These are phyloP conservation scores for Fusarium sp. DNA, from an alignment of 2,329 filamentous ascomycete species.

Conservation along the genomic window DNA sequence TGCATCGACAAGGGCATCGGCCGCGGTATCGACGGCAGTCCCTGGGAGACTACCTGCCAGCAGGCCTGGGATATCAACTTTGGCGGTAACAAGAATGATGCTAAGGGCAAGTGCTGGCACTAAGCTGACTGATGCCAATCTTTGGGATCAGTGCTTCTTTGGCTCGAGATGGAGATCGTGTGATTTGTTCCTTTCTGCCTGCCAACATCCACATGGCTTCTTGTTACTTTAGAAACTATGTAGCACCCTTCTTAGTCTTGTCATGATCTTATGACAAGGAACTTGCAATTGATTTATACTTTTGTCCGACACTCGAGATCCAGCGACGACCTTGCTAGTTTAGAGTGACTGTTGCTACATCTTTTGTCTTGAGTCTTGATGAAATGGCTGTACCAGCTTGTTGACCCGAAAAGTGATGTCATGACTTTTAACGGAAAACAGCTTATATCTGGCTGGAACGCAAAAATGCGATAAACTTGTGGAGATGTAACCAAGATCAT, in stretches of 20 bases:
- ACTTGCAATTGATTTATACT: not conserved
- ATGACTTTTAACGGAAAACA: no score
- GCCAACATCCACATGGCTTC: not conserved
- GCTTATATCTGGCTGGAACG: no score
- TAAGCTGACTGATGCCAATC: not conserved
- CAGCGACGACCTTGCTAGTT: not conserved
- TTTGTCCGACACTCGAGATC: not conserved
- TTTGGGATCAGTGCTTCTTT: not conserved
- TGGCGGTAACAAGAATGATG: slow-evolving; percentile 10
- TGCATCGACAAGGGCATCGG: slow-evolving; percentile 17
- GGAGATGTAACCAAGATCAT: no score
- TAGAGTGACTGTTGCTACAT: not conserved
- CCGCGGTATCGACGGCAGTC: slow-evolving; percentile 21
- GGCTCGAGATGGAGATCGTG: not conserved
- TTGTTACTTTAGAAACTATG: not conserved
- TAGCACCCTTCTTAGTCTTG: not conserved
- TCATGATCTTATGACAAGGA: not conserved
- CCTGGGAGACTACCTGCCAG: slow-evolving; percentile 21
- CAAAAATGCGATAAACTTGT: no score
- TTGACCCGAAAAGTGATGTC: no score
- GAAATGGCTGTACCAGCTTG: accelerated
- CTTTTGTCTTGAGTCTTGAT: no score
- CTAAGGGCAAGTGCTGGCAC: slow-evolving; percentile 27
- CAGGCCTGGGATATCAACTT: slow-evolving; percentile 19
- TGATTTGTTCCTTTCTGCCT: not conserved